Evolutionary conservation across 1,284 basidiomycete genomes (phyloP).

Genomic region (Papiliotrema flavescens): DNA sequence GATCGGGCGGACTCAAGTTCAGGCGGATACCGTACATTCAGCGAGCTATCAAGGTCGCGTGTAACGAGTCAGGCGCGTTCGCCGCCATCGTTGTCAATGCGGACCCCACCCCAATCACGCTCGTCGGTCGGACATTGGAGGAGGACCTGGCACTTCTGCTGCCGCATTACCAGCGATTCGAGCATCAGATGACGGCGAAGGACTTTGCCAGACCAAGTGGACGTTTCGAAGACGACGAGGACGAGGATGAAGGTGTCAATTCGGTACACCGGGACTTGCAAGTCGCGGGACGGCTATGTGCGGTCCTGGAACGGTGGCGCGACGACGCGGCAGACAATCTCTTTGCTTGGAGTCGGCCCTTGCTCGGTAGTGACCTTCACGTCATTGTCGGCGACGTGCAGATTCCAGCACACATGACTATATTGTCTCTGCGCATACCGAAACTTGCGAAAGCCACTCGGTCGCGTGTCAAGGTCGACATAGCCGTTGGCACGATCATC

Average conservation of each 20-base stretch:
- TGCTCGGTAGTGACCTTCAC: slow-evolving; percentile 42
- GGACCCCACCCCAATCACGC: slow-evolving; percentile 57
- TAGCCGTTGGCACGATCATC: slow-evolving; percentile 5
- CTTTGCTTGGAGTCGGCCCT: slow-evolving; percentile 41
- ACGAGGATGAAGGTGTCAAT: slow-evolving; percentile 46
- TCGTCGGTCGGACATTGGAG: slow-evolving; percentile 61
- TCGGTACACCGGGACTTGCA: slow-evolving; percentile 45
- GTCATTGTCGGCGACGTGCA: slow-evolving; percentile 32
- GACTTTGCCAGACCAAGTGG: slow-evolving; percentile 32
- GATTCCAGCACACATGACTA: slow-evolving; percentile 42
- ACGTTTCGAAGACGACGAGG: slow-evolving; percentile 32
- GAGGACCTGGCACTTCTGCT: slow-evolving; percentile 66
- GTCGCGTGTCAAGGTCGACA: slow-evolving; percentile 1
- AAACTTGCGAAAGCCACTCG: slow-evolving; percentile 10
- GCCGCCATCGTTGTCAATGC: slow-evolving; percentile 79
- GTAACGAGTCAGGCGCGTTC: slow-evolving; percentile 85
- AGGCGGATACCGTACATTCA: slow-evolving; percentile 77
- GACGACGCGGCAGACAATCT: slow-evolving; percentile 33
- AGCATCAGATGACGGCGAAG: slow-evolving; percentile 41
- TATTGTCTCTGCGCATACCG: slow-evolving; percentile 35
- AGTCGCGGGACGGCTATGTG: slow-evolving; percentile 40
- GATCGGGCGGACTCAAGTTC: slow-evolving; percentile 71
- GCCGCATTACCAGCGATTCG: slow-evolving; percentile 54
- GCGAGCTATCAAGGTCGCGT: slow-evolving; percentile 75
- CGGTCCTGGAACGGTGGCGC: slow-evolving; percentile 41